Evolutionary conservation across 805 yeast species (phyloP), one percentile per base, ranked within the genome.

Genomic region (Lipomyces orientalis): DNA sequence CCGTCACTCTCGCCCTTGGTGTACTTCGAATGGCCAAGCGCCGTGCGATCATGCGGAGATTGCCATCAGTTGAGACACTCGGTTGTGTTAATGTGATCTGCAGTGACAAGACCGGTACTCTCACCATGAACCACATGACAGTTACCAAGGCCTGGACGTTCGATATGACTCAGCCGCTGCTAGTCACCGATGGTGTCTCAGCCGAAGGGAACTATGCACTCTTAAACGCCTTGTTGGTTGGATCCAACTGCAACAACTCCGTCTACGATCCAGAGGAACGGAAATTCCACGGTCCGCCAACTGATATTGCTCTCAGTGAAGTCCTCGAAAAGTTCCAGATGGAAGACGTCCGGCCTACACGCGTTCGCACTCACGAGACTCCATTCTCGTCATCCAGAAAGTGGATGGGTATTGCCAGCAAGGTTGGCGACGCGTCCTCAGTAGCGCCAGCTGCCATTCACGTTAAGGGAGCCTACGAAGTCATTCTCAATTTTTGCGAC

Each of bases 1-100:
- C 99, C 5, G 99, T 95, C 9, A 95, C 99, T 0, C 82, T 95
- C 70, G 99, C 99, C 0, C 82, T 95, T 29, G 99, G 99, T 60
- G 99, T 95, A 56, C 82, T 95, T 73, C 85, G 98, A 80, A 95
- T 95, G 99, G 98, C 99, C 5, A 87, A 87, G 62, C 89, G 93
- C 73, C 90, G 90, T 75, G 99, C 98, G 2, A 95, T 95, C 76
- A 97, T 95, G 62, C 90, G 93, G 76, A 86, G 98, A 73, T 82
- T 95, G 71, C 98, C 99, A 19, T 88, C 95, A 73, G 99, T 95
- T 35, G 98, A 93, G 79, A 93, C 98, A 8, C 84, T 93, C 71
- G 98, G 98, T 5, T 90, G 96, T 58, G 97, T 93, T 49, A 93
- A 93, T 76, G 97, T 93, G 57, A 64, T 90, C 71, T 90, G 94